Evolutionary conservation across 177 flowering plant species (phyloP).

Genomic region (Telopea speciosissima): DNA sequence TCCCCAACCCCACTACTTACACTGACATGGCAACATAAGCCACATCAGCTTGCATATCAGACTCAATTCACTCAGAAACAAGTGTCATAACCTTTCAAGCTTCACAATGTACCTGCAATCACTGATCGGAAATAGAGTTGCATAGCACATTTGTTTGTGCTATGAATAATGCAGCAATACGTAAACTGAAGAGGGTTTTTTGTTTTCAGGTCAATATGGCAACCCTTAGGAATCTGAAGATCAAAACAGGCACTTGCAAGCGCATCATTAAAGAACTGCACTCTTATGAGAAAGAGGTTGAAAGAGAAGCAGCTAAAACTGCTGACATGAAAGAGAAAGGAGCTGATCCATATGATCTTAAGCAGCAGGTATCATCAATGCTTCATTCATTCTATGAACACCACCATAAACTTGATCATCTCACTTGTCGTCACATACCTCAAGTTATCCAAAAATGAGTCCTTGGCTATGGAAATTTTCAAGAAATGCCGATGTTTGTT

Average conservation of each 20-base stretch:
- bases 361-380: constrained; percentile 68
- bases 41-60: too few species aligned
- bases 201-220: constrained; percentile 40
- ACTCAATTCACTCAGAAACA: too few species aligned
- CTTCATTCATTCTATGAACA: neutral
- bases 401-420: neutral
- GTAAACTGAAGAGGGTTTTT: too few species aligned
- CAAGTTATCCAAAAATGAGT: neutral
- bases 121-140: too few species aligned
- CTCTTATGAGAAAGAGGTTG: constrained; percentile 92
- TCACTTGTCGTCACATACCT: neutral
- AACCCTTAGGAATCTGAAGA: constrained; percentile 73
- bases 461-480: neutral
- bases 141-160: too few species aligned
- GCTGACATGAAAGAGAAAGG: constrained; percentile 88
- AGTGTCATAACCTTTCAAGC: too few species aligned
- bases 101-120: too few species aligned
- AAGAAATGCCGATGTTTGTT: neutral
- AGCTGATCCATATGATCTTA: constrained; percentile 88
- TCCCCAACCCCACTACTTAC: too few species aligned
- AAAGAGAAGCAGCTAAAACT: constrained; percentile 79
- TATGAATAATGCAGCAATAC: too few species aligned
- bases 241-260: constrained; percentile 81
- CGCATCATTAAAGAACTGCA: constrained; percentile 76
- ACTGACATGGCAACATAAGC: too few species aligned